These are phyloP conservation scores for Phaeosphaeriaceae sp. DNA, from an alignment of 2,329 filamentous ascomycete species.

Conservation along the genomic window DNA sequence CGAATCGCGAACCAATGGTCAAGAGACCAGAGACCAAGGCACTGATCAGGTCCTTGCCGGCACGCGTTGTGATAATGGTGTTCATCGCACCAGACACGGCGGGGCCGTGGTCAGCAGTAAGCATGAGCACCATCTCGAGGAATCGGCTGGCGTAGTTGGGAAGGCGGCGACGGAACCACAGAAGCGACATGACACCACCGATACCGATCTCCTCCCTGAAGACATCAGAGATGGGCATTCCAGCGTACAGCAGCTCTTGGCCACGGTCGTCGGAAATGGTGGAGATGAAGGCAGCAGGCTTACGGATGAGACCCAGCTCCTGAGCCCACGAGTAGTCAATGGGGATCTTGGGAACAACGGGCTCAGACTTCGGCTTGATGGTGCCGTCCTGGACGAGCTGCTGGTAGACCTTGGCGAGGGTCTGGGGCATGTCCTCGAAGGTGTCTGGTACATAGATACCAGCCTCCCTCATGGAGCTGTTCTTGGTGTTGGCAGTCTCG, in stretches of 20 bases:
- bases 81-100: slow-evolving; percentile 99
- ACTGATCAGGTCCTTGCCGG: slow-evolving; percentile 97
- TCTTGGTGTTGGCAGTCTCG: slow-evolving; percentile 96
- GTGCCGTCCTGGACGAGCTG: slow-evolving; percentile 84
- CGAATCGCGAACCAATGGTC: slow-evolving; percentile 97
- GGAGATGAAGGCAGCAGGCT: slow-evolving; percentile 99
- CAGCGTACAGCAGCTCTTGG: slow-evolving; percentile 97
- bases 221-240: slow-evolving; percentile 99
- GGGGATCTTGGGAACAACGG: slow-evolving; percentile 96
- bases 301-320: slow-evolving; percentile 98
- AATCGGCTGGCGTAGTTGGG: slow-evolving; percentile 98
- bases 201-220: slow-evolving; percentile 99
- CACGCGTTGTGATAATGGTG: slow-evolving; percentile 99
- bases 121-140: slow-evolving; percentile 99
- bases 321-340: slow-evolving; percentile 99
- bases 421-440: slow-evolving; percentile 89
- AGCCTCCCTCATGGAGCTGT: slow-evolving; percentile 93
- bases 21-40: slow-evolving; percentile 95
- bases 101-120: slow-evolving; percentile 98
- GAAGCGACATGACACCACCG: slow-evolving; percentile 98
- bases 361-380: slow-evolving; percentile 87
- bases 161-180: slow-evolving; percentile 99
- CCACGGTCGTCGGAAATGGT: slow-evolving; percentile 99
- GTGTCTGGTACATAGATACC: slow-evolving; percentile 94
- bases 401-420: slow-evolving; percentile 84